A percentile compares a stretch with the other conserved stretches of the same genome.
Conservation (phyloP, 768 basidiomycete species). For the Suillus discolor region DNA sequence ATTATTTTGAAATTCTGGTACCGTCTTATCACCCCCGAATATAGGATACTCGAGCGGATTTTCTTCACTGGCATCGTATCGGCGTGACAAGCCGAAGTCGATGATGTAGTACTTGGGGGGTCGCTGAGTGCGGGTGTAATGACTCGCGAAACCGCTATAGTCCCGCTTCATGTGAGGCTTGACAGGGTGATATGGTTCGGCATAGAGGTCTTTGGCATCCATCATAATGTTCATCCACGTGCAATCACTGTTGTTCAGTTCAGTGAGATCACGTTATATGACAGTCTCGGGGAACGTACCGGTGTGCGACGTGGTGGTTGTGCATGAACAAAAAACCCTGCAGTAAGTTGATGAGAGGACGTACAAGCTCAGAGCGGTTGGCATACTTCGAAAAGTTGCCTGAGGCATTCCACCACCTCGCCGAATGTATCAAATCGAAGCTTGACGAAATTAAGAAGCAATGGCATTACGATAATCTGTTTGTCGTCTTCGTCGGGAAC, state of each 20-base stretch:
- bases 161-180: constrained; percentile 18
- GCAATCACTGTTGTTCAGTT: constrained; percentile 26
- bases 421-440: constrained; percentile 15
- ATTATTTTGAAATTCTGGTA: constrained; percentile 40
- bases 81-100: constrained; percentile 39
- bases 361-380: too few species aligned
- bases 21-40: constrained; percentile 43
- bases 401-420: too few species aligned
- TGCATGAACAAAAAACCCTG: constrained; percentile 36
- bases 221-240: constrained; percentile 35
- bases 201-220: constrained; percentile 28
- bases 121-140: constrained; percentile 30
- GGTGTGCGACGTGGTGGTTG: constrained; percentile 34
- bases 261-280: constrained; percentile 3
- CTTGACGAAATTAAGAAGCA: constrained; percentile 21
- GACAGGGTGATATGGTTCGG: constrained; percentile 29
- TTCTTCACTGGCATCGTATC: constrained; percentile 27
- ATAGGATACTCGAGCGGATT: constrained; percentile 31
- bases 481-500: constrained; percentile 15
- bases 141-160: constrained; percentile 21
- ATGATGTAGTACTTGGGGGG: constrained; percentile 37
- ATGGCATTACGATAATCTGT: constrained; percentile 33
- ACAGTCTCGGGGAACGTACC: constrained; percentile 25
- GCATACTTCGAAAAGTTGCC: too few species aligned
- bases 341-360: too few species aligned